Evolutionary conservation across 2,329 filamentous ascomycete species (phyloP).

Genomic region (Massarina eburnea): DNA sequence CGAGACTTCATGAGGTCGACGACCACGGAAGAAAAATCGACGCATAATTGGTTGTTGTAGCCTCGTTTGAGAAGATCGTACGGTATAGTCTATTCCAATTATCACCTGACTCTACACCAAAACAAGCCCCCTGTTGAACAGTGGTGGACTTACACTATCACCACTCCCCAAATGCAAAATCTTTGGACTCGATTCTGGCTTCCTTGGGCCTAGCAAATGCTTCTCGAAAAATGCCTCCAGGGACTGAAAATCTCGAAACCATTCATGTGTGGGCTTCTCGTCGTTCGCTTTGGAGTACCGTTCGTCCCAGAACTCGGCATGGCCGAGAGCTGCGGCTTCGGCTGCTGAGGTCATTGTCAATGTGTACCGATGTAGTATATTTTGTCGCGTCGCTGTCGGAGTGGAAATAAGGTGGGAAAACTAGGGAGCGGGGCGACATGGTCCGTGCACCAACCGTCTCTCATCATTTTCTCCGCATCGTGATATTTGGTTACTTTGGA

Average conservation of each 20-base stretch:
- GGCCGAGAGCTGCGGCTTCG: conserved; percentile 39
- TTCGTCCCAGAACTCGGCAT: conserved; percentile 55
- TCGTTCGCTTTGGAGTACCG: conserved; percentile 48
- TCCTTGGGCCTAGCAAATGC: conserved; percentile 44
- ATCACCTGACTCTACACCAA: too few relatives aligned
- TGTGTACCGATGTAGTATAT: background rate
- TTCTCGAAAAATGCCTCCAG: conserved; percentile 52
- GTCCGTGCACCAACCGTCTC: too few relatives aligned
- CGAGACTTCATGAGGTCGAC: conserved; percentile 55
- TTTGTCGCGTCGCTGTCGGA: background rate
- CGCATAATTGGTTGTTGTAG: conserved; percentile 56
- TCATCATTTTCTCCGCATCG: too few relatives aligned
- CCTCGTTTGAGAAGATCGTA: conserved; percentile 50
- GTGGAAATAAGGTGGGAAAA: background rate
- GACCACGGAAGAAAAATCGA: conserved; percentile 59
- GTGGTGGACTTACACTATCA: conserved; percentile 60
- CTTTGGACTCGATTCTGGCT: conserved; percentile 35
- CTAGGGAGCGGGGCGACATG: too few relatives aligned
- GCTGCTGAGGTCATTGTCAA: conserved; percentile 19
- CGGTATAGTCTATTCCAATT: conserved; percentile 59
- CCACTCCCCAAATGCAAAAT: conserved; percentile 62
- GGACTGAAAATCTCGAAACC: conserved; percentile 54
- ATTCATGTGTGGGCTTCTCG: conserved; percentile 53
- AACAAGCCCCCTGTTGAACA: too few relatives aligned
- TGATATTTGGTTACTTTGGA: too few relatives aligned